phyloP scores from a whole-genome alignment of 768 basidiomycete species.

The Mycena vitilis region DNA sequence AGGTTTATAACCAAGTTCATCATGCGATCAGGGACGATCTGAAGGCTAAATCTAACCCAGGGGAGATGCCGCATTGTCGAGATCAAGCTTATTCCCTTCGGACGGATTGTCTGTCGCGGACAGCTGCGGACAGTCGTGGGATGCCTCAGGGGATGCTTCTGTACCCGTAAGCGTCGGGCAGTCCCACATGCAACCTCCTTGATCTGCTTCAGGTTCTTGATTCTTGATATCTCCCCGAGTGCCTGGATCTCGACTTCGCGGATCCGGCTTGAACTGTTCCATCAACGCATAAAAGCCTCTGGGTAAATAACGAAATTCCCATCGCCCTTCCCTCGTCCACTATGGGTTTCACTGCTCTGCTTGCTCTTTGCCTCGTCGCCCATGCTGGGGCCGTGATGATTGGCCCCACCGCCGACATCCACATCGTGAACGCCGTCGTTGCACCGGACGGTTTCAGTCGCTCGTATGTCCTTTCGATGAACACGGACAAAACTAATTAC shows the following conservation, averaged over 20 bases:
- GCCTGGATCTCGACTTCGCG: neutral
- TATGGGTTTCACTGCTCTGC: constrained; percentile 19
- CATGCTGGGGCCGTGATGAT: constrained; percentile 13
- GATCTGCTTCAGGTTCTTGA: constrained; percentile 11
- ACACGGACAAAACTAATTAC: neutral
- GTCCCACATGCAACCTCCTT: constrained; percentile 6
- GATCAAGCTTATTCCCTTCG: neutral
- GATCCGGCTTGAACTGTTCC: neutral
- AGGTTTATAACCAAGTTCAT: constrained; percentile 9
- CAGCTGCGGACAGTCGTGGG: constrained; percentile 20
- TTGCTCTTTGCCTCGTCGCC: constrained; percentile 13
- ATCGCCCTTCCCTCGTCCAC: constrained; percentile 9
- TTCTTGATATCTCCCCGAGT: constrained; percentile 12
- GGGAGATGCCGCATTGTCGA: too few relatives aligned
- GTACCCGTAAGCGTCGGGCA: neutral
- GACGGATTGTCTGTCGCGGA: neutral
- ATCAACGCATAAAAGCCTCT: constrained; percentile 13
- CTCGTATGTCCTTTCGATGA: constrained; percentile 38
- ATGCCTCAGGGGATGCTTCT: neutral
- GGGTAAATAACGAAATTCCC: neutral
- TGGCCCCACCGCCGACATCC: constrained; percentile 22
- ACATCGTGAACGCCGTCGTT: constrained; percentile 47
- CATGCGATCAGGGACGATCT: neutral
- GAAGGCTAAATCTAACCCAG: neutral
- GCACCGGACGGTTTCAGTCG: constrained; percentile 51